These are phyloP conservation scores for Gyromitra esculenta DNA, from an alignment of 2,329 filamentous ascomycete species.

Conservation along the genomic window DNA sequence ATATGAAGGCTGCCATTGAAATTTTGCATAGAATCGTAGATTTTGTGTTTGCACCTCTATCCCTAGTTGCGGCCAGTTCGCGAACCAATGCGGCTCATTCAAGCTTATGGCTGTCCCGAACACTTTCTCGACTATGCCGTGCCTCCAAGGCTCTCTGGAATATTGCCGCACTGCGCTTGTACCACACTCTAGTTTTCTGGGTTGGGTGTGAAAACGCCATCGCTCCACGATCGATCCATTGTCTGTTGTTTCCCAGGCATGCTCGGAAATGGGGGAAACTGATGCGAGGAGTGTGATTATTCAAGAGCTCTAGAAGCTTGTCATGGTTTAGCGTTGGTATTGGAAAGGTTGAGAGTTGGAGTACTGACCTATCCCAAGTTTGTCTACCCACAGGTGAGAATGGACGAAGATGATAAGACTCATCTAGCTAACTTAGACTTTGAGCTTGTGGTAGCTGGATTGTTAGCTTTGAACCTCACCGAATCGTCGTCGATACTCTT, in stretches of 20 bases:
- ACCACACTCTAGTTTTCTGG: conserved; percentile 1
- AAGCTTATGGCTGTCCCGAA: background rate
- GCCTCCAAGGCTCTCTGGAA: conserved; percentile 13
- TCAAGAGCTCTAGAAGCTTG: background rate
- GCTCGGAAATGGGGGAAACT: conserved; percentile 3
- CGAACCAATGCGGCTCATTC: background rate
- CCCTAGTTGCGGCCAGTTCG: background rate
- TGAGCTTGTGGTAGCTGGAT: background rate
- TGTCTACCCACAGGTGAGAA: background rate
- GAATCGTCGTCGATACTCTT: background rate
- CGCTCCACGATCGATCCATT: background rate
- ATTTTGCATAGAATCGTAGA: background rate
- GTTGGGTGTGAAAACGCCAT: background rate
- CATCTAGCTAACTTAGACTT: background rate
- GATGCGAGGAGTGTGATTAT: background rate
- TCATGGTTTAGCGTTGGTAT: conserved; percentile 2
- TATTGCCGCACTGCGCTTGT: conserved; percentile 19
- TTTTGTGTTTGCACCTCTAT: conserved; percentile 14
- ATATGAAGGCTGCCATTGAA: background rate
- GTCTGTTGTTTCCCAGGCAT: conserved; percentile 10
- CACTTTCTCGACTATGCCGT: conserved; percentile 18
- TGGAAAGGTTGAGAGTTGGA: background rate
- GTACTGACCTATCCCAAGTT: conserved; percentile 3
- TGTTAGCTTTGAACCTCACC: background rate
- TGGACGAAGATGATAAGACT: background rate